Evolutionary conservation across 805 yeast species (phyloP), one percentile per base, ranked within the genome.

Genomic region (Candida pseudoglaebosa): DNA sequence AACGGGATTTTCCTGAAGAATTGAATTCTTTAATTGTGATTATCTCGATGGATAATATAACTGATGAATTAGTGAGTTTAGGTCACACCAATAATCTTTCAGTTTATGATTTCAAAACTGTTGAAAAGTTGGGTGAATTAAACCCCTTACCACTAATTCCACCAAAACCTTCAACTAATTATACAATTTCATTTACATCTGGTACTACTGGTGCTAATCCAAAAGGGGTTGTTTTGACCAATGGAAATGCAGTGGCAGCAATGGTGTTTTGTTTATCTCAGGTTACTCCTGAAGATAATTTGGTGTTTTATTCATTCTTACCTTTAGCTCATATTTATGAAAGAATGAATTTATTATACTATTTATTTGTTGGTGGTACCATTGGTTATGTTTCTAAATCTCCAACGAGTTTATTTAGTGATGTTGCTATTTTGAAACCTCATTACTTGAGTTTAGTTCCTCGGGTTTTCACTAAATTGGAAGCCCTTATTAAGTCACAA

Each of bases 151-250:
- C 35, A 1, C 55, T 52, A 26, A 43, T 56, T 14, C 77, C 78
- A 9, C 84, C 87, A 20, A 62, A 59, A 1, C 75, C 80, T 1
- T 71, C 75, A 12, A 53, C 61, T 22, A 37, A 45, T 18, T 78
- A 77, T 52, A 80, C 89, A n/a, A 74, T 83, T 36, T 77, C 83
- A 4, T 82, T 82, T 55, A 83, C 90, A 1, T 80, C 86, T 0
- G 90, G 90, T 21, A 82, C 90, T 1, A 82, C 89, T 1, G 88
- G 88, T 15, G 59, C 71, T 16, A 45, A 46, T 24, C 90, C 90
- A 36, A 82, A 83, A 58, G 90, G 90, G 39, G 89, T 79, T 13
- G 76, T 72, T 21, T 52, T 71, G 36, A 66, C 75, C 7, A 86
- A 82, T 36, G 59, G 62, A 9, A 73, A 71, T 53, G 68, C 75